A percentile compares a stretch with the other conserved stretches of the same genome.
Conservation (phyloP, 495 filamentous ascomycete genomes). For the Hypoxylon lienhwacheense region DNA sequence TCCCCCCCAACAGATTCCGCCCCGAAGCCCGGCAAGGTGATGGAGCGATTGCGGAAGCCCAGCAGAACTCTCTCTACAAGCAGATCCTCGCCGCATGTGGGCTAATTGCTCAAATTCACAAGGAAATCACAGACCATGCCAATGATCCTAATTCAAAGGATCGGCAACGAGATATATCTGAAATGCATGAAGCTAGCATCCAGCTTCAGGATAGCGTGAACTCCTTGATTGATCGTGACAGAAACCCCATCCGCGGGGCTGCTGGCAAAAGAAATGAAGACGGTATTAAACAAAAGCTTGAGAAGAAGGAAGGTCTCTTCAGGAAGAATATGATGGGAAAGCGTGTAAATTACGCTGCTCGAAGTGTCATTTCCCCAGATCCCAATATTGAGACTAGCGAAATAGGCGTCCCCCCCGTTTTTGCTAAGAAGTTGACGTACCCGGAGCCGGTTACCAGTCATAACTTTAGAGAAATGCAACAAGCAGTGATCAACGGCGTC, state of each 20-base stretch:
- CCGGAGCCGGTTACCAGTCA: slow-evolving; percentile 96
- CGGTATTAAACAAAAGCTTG: slow-evolving; percentile 95
- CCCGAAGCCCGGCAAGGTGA: slow-evolving; percentile 80
- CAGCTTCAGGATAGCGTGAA: slow-evolving; percentile 89
- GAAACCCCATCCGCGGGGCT: slow-evolving; percentile 74
- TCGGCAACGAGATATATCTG: slow-evolving; percentile 44
- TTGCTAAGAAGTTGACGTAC: slow-evolving; percentile 94
- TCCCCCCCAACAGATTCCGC: slow-evolving; percentile 92
- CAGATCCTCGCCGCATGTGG: slow-evolving; percentile 72
- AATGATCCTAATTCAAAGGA: slow-evolving; percentile 12
- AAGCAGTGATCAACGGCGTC: slow-evolving; percentile 93
- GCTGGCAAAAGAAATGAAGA: slow-evolving; percentile 71
- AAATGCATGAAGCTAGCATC: slow-evolving; percentile 64
- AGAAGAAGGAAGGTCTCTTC: slow-evolving; percentile 99
- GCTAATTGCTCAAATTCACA: slow-evolving; percentile 71
- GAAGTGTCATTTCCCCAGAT: slow-evolving; percentile 97
- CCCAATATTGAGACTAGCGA: slow-evolving; percentile 99
- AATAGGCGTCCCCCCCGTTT: slow-evolving; percentile 96
- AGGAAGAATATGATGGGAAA: slow-evolving; percentile 99
- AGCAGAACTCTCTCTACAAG: slow-evolving; percentile 83
- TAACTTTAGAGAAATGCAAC: slow-evolving; percentile 92
- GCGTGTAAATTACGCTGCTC: slow-evolving; percentile 96
- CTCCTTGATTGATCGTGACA: slow-evolving; percentile 81
- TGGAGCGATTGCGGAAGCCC: slow-evolving; percentile 76
- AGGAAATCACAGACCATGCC: slow-evolving; percentile 58